Percentiles rank a stretch among this genome's conserved stretches.
These are phyloP conservation scores for Ophidiomyces ophidiicola DNA, from an alignment of 2,329 filamentous ascomycete genomes.

Conservation along the genomic window DNA sequence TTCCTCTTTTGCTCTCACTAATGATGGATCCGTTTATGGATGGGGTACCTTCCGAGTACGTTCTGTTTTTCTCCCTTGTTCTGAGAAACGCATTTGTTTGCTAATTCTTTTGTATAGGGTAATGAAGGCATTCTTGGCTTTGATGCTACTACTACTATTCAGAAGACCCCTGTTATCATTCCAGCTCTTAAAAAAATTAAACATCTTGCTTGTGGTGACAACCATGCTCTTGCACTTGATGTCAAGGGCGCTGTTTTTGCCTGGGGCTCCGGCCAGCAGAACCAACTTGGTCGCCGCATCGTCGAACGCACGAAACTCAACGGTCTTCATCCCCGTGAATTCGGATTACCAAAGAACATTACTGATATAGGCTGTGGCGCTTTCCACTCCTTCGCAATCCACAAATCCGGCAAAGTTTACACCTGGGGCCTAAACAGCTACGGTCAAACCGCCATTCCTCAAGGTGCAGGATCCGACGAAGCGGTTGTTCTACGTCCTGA, in stretches of 20 bases:
- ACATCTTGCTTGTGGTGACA: constrained; percentile 43
- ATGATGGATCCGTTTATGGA: constrained; percentile 48
- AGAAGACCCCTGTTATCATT: constrained; percentile 37
- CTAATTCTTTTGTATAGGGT: constrained; percentile 31
- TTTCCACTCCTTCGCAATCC: constrained; percentile 70
- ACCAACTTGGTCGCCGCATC: constrained; percentile 54
- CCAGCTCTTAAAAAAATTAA: constrained; percentile 43
- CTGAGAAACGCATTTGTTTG: constrained; percentile 14
- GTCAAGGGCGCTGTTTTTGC: constrained; percentile 48
- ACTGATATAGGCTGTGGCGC: constrained; percentile 55
- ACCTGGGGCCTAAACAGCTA: constrained; percentile 83
- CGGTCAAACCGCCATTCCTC: constrained; percentile 59
- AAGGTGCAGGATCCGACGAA: constrained; percentile 53
- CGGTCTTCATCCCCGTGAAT: constrained; percentile 44
- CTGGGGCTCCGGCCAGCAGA: constrained; percentile 57
- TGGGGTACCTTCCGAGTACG: constrained; percentile 51
- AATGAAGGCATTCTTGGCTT: constrained; percentile 54
- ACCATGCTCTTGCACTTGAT: constrained; percentile 47
- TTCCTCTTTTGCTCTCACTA: constrained; percentile 47
- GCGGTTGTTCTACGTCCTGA: constrained; percentile 61
- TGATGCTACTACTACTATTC: constrained; percentile 35
- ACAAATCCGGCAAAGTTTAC: constrained; percentile 57
- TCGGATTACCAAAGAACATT: constrained; percentile 48
- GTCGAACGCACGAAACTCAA: constrained; percentile 47
- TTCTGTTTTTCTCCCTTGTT: constrained; percentile 6